These are phyloP conservation scores for Cercospora canescens DNA, from an alignment of 2,329 filamentous ascomycete genomes.

Conservation along the genomic window DNA sequence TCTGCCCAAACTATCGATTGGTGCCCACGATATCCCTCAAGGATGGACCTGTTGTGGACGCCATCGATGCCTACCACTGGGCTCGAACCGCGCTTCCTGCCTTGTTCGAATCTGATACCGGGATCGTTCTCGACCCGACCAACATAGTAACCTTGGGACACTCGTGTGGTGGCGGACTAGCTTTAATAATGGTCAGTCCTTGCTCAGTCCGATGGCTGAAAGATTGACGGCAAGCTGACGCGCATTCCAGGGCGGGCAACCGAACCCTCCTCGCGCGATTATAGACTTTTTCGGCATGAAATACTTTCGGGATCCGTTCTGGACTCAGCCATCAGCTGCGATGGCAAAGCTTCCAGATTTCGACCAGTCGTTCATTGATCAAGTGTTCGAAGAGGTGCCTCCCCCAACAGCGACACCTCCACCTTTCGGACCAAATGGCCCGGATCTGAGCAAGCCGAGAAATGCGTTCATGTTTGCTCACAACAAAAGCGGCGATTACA, in stretches of 20 bases:
- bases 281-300: background rate
- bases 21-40: background rate
- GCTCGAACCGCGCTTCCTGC: background rate
- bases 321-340: background rate
- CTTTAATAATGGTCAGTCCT: background rate
- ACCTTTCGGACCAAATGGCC: background rate
- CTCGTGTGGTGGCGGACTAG: background rate
- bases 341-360: background rate
- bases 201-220: background rate
- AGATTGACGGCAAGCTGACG: background rate
- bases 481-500: background rate
- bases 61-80: background rate
- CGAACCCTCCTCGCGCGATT: background rate
- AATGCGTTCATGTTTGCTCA: background rate
- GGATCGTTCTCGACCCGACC: background rate
- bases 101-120: background rate
- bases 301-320: background rate
- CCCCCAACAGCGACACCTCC: background rate
- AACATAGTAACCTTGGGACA: background rate
- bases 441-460: background rate
- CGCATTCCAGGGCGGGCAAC: background rate
- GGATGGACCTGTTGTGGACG: background rate
- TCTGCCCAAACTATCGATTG: background rate
- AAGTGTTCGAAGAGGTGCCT: background rate
- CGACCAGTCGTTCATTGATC: background rate